These are phyloP conservation scores for Candida tammaniensis DNA, from an alignment of 805 yeast genomes.

Conservation along the genomic window DNA sequence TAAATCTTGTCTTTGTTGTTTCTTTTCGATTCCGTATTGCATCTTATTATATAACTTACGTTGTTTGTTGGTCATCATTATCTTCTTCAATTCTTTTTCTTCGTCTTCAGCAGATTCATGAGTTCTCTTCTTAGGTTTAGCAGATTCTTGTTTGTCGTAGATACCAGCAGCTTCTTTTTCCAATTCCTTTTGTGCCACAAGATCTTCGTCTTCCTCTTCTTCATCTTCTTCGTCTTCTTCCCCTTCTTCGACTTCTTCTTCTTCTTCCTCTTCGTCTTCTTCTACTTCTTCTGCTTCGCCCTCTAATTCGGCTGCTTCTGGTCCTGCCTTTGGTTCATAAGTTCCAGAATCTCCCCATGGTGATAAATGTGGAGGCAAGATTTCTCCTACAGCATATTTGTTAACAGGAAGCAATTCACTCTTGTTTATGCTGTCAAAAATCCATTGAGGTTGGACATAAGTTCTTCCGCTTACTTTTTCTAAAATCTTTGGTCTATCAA, in stretches of 20 bases:
- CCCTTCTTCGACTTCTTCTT: conserved; percentile 34
- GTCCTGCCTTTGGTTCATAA: conserved; percentile 71
- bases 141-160: conserved; percentile 49
- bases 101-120: conserved; percentile 53
- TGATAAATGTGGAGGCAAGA: conserved; percentile 92
- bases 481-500: conserved; percentile 82
- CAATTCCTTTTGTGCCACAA: conserved; percentile 81
- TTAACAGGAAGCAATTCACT: conserved; percentile 71
- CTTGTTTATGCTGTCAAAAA: conserved; percentile 87
- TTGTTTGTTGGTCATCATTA: conserved; percentile 97
- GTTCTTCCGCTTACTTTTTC: conserved; percentile 87
- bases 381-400: conserved; percentile 88
- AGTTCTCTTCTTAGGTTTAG: conserved; percentile 34
- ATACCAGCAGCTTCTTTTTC: conserved; percentile 82
- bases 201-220: conserved; percentile 75
- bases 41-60: conserved; percentile 90
- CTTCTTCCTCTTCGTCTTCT: conserved; percentile 50
- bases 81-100: conserved; percentile 89
- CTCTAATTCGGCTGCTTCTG: conserved; percentile 41
- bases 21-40: conserved; percentile 86
- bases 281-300: conserved; percentile 53
- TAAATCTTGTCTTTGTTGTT: conserved; percentile 70
- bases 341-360: conserved; percentile 98
- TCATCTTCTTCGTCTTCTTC: conserved; percentile 71
- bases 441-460: conserved; percentile 97